These are phyloP conservation scores for Pascua guehoae DNA, from an alignment of 1,284 basidiomycete species.

Conservation along the genomic window DNA sequence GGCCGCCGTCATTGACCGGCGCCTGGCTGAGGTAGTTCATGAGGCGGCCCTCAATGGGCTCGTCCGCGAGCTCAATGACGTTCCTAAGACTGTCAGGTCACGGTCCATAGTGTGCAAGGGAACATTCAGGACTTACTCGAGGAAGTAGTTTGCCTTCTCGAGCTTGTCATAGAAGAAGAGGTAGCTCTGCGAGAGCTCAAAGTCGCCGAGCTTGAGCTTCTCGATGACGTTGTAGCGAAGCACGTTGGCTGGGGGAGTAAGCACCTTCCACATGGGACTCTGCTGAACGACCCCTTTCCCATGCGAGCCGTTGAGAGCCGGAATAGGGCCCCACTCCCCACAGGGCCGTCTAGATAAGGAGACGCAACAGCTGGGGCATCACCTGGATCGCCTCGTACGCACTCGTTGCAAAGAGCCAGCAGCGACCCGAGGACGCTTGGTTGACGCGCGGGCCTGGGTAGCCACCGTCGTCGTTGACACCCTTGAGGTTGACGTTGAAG, in stretches of 20 bases:
- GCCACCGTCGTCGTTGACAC: slow-evolving; percentile 52
- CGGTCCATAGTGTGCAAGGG: background rate
- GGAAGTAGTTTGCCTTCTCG: slow-evolving; percentile 91
- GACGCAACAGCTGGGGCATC: too few relatives aligned
- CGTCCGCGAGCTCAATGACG: slow-evolving; percentile 74
- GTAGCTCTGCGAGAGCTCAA: slow-evolving; percentile 83
- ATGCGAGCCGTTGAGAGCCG: too few relatives aligned
- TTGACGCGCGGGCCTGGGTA: slow-evolving; percentile 72
- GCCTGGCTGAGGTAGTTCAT: slow-evolving; percentile 70
- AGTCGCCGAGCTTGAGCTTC: slow-evolving; percentile 76
- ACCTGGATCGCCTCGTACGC: too few relatives aligned
- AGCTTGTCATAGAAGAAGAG: slow-evolving; percentile 93
- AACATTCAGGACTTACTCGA: slow-evolving; percentile 57
- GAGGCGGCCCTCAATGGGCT: slow-evolving; percentile 76
- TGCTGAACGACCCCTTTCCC: too few relatives aligned
- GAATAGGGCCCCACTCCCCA: too few relatives aligned
- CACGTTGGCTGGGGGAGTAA: slow-evolving; percentile 68
- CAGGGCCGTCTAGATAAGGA: too few relatives aligned
- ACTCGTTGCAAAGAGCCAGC: slow-evolving; percentile 90
- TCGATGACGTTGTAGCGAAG: slow-evolving; percentile 79
- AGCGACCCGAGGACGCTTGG: slow-evolving; percentile 80
- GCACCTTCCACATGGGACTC: too few relatives aligned
- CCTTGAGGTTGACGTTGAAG: slow-evolving; percentile 72
- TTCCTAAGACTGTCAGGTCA: slow-evolving; percentile 26
- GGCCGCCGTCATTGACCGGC: slow-evolving; percentile 86